Base-by-base conservation (phyloP, 2,329 filamentous ascomycete species). In the Ceratocystis papillata region DNA sequence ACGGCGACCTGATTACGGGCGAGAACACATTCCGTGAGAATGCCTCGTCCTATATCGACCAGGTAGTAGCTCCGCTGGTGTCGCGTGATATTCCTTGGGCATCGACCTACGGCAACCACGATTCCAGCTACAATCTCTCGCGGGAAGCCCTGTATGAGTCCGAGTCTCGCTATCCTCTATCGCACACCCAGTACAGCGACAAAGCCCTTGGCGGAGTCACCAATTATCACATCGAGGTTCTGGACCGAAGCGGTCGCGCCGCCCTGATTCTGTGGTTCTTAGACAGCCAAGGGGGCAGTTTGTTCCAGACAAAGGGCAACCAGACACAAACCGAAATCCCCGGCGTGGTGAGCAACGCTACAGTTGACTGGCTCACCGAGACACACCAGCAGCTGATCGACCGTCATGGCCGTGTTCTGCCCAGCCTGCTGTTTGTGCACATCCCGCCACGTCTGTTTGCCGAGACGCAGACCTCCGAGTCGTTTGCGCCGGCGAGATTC, bases 41-140 rank as follows among this genome's bases (percentile, higher is more conserved):
- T 65, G 77, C 78, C 28, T 84, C 82, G 0, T 70, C 74, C 5
- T 85, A 87, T 65, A 67, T 88, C 2, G 83, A 88, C 69, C 74
- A 79, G 69, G 79, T 87, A 8, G 82, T 87, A 1, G 74, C 71
- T 1, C 85, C 85, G 0, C 74, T 90, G 0, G 75, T 87, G 0
- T 69, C 80, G 2, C 79, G 80, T 17, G 76, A 77, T 6, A 71
- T 87, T 0, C 77, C 78, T 0, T 90, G 85, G 82, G 86, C 85
- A 1, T 85, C 83, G 0, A 85, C 85, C 0, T 89, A 89, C 69
- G 87, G 87, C 0, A 89, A 89, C 67, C 87, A 90, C 70, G 87
- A 90, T 69, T 79, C 80, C 60, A 75, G 82, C 45, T 81, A 77
- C 71, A 86, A 87, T 68, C 73, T 87, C 7, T 81, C 80, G 0